A percentile compares a stretch with the other conserved stretches of the same genome.
Evolutionary conservation across 768 basidiomycete genomes (phyloP).

Genomic region (Strobilomyces echinocephalus): DNA sequence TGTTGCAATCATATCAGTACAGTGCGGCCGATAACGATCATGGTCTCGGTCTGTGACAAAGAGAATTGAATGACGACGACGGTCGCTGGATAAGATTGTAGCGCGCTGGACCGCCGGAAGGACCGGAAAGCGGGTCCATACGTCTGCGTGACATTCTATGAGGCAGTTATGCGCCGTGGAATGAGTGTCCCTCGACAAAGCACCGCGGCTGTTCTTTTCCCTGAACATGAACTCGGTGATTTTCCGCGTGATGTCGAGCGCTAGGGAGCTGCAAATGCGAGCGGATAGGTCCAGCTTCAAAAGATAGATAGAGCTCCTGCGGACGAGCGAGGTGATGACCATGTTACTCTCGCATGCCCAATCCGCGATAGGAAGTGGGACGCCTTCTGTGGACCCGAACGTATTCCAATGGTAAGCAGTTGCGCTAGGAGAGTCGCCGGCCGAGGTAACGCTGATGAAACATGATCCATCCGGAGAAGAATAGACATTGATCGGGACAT

Average conservation of each 20-base stretch:
- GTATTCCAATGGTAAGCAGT: conserved; percentile 53
- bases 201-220: conserved; percentile 32
- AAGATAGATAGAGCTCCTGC: conserved; percentile 39
- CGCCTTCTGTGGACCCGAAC: conserved; percentile 50
- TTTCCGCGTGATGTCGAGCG: conserved; percentile 51
- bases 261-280: conserved; percentile 38
- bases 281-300: conserved; percentile 35
- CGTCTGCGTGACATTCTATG: conserved; percentile 50
- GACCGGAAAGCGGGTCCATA: conserved; percentile 60
- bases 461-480: conserved; percentile 56
- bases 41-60: conserved; percentile 41
- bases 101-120: conserved; percentile 45
- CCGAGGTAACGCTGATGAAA: conserved; percentile 33
- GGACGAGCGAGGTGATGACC: conserved; percentile 43
- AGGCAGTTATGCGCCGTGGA: conserved; percentile 43
- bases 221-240: conserved; percentile 56
- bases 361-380: conserved; percentile 32
- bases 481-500: conserved; percentile 32
- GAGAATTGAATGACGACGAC: conserved; percentile 33
- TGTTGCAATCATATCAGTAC: conserved; percentile 37
- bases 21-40: conserved; percentile 37
- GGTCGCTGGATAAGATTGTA: conserved; percentile 34
- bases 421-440: conserved; percentile 19
- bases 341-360: conserved; percentile 23
- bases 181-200: conserved; percentile 14